Evolutionary conservation across 306 rosid genomes (phyloP), one percentile per base, ranked within the genome.

Genomic region (Sicyos edulis): DNA sequence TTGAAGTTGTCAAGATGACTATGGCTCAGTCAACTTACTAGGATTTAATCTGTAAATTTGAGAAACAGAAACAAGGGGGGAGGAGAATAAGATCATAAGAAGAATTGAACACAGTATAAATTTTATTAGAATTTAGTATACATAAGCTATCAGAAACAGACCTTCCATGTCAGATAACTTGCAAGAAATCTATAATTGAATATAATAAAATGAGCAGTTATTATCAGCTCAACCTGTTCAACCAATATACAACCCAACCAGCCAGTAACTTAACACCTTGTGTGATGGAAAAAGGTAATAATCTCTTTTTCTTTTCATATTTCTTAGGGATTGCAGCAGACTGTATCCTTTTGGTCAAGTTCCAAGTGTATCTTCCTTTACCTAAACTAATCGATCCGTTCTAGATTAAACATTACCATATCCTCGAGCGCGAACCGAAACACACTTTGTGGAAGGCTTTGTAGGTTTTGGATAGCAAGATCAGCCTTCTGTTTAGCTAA

Each of bases 401-500:
- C 91, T 59, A 95, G 99, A 76, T 95, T 95, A 79, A 82, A 91
- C 74, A 76, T 80, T 64, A 91, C 97, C 96, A 95, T 86, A 73
- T 86, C 92, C 83, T 91, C 92, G 1, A 95, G 96, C 55, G 97
- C 97, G 37, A 74, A 72, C 12, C 89, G 91, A 71, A 82, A 95
- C 10, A 72, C 20, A 8, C 88, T 77, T 40, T 26, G 85, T 50
- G 97, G 97, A 73, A 95, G 99, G 76, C 91, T 85, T 53, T 85
- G 92, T 32, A 95, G 91, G 78, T 72, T 87, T 75, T 86, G 89
- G 65, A 91, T 86, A 9, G 99, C 99, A 21, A 85, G 81, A 78
- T 91, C 87, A 15, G 99, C 99, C 80, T 91, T 95, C 84, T 89
- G 88, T 78, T 73, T 85, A 0, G 99, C 99, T 51, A 95, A 76